These are phyloP conservation scores for Cornus suecica DNA, from an alignment of 148 eudicot genomes.

Conservation along the genomic window DNA sequence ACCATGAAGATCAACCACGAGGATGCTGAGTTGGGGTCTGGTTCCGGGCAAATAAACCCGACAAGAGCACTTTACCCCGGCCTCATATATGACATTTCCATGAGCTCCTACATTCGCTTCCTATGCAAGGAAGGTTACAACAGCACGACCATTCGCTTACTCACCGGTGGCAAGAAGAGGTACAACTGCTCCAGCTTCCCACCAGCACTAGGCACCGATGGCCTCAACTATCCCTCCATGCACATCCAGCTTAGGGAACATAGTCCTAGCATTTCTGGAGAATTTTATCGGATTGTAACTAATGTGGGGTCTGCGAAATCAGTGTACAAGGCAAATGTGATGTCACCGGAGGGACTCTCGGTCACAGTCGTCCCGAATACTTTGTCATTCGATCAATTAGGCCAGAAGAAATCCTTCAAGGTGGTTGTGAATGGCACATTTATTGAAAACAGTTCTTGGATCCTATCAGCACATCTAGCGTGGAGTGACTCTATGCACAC, in stretches of 20 bases:
- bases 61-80: constrained; percentile 61
- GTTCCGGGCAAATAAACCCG: constrained; percentile 68
- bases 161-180: constrained; percentile 32
- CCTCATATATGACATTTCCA: constrained; percentile 53
- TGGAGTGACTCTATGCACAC: constrained; percentile 49
- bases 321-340: constrained; percentile 41
- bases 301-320: constrained; percentile 41
- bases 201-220: constrained; percentile 46
- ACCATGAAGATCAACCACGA: constrained; percentile 37
- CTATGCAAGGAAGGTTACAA: constrained; percentile 74
- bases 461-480: constrained; percentile 32
- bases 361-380: constrained; percentile 46
- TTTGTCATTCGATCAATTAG: constrained; percentile 26
- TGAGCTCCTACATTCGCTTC: constrained; percentile 45
- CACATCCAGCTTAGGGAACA: constrained; percentile 33
- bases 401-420: constrained; percentile 43
- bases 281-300: constrained; percentile 56
- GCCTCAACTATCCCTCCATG: constrained; percentile 83
- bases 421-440: constrained; percentile 49
- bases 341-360: constrained; percentile 27
- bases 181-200: constrained; percentile 50
- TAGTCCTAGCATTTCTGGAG: constrained; percentile 21
- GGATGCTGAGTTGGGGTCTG: constrained; percentile 48
- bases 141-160: constrained; percentile 27
- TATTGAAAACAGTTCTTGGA: constrained; percentile 3